Conservation (phyloP, 176 grass and related monocot species). For the Musa beccarii region DNA sequence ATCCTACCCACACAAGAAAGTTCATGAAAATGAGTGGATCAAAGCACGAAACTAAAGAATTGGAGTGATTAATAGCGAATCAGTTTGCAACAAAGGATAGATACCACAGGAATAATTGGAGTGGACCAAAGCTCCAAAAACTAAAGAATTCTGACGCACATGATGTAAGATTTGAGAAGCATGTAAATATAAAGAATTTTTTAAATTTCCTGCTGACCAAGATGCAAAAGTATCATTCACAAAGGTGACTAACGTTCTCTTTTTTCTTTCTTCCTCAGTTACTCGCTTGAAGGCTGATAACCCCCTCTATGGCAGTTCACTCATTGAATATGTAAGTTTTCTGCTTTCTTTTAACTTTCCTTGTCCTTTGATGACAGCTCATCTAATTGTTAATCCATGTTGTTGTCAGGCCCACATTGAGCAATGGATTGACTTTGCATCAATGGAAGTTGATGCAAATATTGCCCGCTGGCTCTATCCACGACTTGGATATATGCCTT, state of each 20-base stretch:
- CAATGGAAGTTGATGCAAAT: slow-evolving; percentile 52
- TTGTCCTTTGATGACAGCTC: neutral
- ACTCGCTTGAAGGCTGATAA: slow-evolving; percentile 55
- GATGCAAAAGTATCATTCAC: no score
- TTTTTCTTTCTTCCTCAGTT: slow-evolving; percentile 34
- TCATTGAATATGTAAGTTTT: slow-evolving; percentile 74
- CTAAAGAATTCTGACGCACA: no score
- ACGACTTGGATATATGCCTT: slow-evolving; percentile 32
- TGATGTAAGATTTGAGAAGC: no score
- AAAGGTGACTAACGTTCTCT: neutral
- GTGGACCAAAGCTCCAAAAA: no score
- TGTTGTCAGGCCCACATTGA: slow-evolving; percentile 49
- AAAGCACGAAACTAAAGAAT: no score
- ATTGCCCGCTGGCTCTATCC: slow-evolving; percentile 56
- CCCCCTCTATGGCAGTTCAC: slow-evolving; percentile 62
- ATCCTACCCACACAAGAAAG: no score
- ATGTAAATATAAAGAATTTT: no score
- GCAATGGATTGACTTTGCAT: slow-evolving; percentile 71
- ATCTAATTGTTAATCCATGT: neutral
- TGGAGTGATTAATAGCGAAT: no score
- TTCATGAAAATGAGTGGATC: no score
- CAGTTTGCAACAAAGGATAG: no score
- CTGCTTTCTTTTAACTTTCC: neutral
- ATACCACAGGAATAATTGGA: no score
- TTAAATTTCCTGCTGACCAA: no score